Conservation (phyloP, 2,329 filamentous ascomycete species). For the Penicillium sp. region DNA sequence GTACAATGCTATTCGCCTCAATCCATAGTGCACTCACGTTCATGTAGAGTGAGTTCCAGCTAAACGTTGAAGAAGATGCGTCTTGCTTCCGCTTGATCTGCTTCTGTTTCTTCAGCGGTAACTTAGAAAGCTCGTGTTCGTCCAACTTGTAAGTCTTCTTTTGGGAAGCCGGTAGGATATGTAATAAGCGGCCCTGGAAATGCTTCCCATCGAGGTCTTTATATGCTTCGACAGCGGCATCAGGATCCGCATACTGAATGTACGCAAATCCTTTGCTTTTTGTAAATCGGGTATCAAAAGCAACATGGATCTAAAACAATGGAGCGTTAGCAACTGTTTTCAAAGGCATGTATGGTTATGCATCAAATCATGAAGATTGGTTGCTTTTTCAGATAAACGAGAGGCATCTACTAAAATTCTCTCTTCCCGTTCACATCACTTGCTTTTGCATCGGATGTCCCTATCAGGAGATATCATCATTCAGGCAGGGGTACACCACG, state of each 20-base stretch:
- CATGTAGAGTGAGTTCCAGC: slow-evolving; percentile 99
- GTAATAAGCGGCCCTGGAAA: slow-evolving; percentile 90
- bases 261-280: slow-evolving; percentile 89
- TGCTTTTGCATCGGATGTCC: slow-evolving; percentile 97
- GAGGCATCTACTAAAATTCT: slow-evolving; percentile 99
- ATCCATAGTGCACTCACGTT: slow-evolving; percentile 62
- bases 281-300: slow-evolving; percentile 71
- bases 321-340: slow-evolving; percentile 48
- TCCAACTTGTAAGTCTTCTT: slow-evolving; percentile 84
- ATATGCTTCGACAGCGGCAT: slow-evolving; percentile 78
- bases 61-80: slow-evolving; percentile 79
- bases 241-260: slow-evolving; percentile 75
- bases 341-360: slow-evolving; percentile 29
- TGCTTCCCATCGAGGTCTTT: slow-evolving; percentile 78
- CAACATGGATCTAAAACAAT: slow-evolving; percentile 77
- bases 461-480: slow-evolving; percentile 99
- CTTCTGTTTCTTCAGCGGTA: slow-evolving; percentile 93
- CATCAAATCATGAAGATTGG: slow-evolving; percentile 24
- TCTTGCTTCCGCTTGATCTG: slow-evolving; percentile 84
- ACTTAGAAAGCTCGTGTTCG: slow-evolving; percentile 85
- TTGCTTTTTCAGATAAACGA: slow-evolving; percentile 72
- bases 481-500: slow-evolving; percentile 43
- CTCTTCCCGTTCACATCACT: slow-evolving; percentile 86
- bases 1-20: slow-evolving; percentile 1
- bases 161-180: slow-evolving; percentile 82